These are phyloP conservation scores for Saururus chinensis DNA, from an alignment of 164 flowering plant species.

Conservation along the genomic window DNA sequence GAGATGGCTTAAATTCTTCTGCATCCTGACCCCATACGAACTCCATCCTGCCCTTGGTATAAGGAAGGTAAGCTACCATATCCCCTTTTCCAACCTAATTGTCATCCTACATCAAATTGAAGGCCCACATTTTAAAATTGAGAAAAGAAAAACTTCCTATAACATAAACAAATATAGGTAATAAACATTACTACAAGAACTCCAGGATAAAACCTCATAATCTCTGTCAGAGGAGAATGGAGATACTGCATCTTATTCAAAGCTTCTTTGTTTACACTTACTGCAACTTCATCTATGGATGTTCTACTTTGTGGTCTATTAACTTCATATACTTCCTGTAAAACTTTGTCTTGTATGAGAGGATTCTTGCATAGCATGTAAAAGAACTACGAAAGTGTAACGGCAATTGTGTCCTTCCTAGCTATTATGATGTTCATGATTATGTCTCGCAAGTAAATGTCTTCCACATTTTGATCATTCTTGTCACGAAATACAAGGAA, in stretches of 20 bases:
- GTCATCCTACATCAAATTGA: too few species aligned
- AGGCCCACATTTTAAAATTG: too few species aligned
- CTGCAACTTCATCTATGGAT: conserved; percentile 26
- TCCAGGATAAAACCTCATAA: conserved; percentile 76
- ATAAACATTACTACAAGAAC: conserved; percentile 73
- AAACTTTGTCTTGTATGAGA: conserved; percentile 42
- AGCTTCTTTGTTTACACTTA: conserved; percentile 35
- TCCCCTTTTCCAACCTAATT: conserved; percentile 50
- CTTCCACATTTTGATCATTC: conserved; percentile 19
- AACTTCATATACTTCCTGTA: conserved; percentile 33
- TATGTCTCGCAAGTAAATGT: conserved; percentile 45
- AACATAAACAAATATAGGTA: too few species aligned
- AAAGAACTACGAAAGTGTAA: conserved; percentile 65
- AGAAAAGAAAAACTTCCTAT: too few species aligned
- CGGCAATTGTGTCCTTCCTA: conserved; percentile 76
- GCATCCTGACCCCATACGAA: conserved; percentile 84
- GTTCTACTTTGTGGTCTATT: conserved; percentile 5
- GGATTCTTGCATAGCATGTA: conserved; percentile 72
- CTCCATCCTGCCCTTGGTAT: conserved; percentile 86
- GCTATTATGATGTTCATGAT: conserved; percentile 63
- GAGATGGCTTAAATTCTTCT: conserved; percentile 57
- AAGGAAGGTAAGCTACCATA: conserved; percentile 49
- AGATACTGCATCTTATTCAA: conserved; percentile 77
- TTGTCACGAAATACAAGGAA: conserved; percentile 37
- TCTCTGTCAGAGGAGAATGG: conserved; percentile 72